Percentiles rank a stretch among this genome's conserved stretches.
phyloP scores from a whole-genome alignment of 805 yeast species.

The Barnettozyma siamensis region DNA sequence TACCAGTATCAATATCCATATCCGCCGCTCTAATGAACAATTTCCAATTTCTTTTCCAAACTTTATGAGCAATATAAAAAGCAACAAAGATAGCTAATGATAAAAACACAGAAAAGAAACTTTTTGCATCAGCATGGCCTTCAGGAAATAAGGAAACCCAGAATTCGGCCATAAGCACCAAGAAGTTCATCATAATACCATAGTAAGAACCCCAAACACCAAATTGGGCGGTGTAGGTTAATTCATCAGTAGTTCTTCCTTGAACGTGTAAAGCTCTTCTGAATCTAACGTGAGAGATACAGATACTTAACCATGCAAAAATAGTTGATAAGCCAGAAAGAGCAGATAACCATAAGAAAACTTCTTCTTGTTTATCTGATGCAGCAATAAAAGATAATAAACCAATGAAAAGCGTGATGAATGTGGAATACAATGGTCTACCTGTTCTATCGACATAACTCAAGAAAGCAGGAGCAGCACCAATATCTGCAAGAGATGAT shows the following conservation, averaged over 20 bases:
- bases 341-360: conserved; percentile 61
- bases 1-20: conserved; percentile 58
- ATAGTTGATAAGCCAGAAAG: conserved; percentile 57
- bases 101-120: conserved; percentile 62
- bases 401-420: conserved; percentile 48
- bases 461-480: conserved; percentile 52
- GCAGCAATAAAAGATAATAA: conserved; percentile 54
- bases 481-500: conserved; percentile 57
- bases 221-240: conserved; percentile 58
- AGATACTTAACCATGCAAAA: conserved; percentile 59
- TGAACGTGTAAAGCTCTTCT: conserved; percentile 59
- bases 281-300: conserved; percentile 54
- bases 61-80: conserved; percentile 53
- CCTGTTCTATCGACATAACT: conserved; percentile 62
- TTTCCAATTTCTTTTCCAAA: conserved; percentile 40
- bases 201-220: conserved; percentile 65
- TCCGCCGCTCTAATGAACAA: conserved; percentile 38
- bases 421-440: conserved; percentile 57
- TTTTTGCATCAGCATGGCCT: conserved; percentile 42
- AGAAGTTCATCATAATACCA: conserved; percentile 51
- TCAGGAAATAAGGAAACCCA: conserved; percentile 80
- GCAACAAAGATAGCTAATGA: conserved; percentile 57
- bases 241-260: conserved; percentile 58
- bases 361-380: conserved; percentile 44
- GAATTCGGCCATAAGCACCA: conserved; percentile 70